Percentiles rank a stretch among this genome's conserved stretches.
phyloP scores from a whole-genome alignment of 208 protist genomes.

The Crithidia acanthocephali region DNA sequence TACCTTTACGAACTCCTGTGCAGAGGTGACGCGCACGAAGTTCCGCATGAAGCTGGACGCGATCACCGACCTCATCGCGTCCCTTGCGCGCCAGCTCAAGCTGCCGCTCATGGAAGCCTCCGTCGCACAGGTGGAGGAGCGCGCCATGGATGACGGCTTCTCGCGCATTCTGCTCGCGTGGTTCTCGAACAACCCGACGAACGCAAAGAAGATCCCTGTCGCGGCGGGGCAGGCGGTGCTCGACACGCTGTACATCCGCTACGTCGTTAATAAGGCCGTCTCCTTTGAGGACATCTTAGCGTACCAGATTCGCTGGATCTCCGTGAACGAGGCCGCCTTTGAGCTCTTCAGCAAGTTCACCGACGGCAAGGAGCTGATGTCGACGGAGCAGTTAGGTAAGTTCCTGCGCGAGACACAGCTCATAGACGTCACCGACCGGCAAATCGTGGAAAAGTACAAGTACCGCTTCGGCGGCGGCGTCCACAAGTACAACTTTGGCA shows the following conservation, averaged over 20 bases:
- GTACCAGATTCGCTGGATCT: conserved; percentile 69
- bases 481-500: conserved; percentile 89
- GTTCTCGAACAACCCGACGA: conserved; percentile 65
- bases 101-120: conserved; percentile 56
- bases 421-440: conserved; percentile 71
- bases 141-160: conserved; percentile 85
- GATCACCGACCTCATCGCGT: conserved; percentile 41
- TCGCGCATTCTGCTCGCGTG: conserved; percentile 79
- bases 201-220: conserved; percentile 43
- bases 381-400: conserved; percentile 71
- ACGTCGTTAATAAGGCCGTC: conserved; percentile 40
- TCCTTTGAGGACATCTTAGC: conserved; percentile 72
- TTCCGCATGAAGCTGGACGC: conserved; percentile 78
- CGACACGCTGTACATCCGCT: conserved; percentile 68
- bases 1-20: conserved; percentile 85
- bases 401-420: conserved; percentile 81
- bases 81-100: conserved; percentile 42
- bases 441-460: conserved; percentile 85
- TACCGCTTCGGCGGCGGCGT: conserved; percentile 85
- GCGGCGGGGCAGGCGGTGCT: conserved; percentile 52
- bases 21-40: conserved; percentile 80
- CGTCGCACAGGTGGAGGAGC: conserved; percentile 69
- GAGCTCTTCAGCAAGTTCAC: conserved; percentile 81
- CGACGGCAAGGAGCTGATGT: conserved; percentile 69
- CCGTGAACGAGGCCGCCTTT: conserved; percentile 60